These are phyloP conservation scores for Plectosphaerella plurivora DNA, from an alignment of 2,329 filamentous ascomycete genomes.

Conservation along the genomic window DNA sequence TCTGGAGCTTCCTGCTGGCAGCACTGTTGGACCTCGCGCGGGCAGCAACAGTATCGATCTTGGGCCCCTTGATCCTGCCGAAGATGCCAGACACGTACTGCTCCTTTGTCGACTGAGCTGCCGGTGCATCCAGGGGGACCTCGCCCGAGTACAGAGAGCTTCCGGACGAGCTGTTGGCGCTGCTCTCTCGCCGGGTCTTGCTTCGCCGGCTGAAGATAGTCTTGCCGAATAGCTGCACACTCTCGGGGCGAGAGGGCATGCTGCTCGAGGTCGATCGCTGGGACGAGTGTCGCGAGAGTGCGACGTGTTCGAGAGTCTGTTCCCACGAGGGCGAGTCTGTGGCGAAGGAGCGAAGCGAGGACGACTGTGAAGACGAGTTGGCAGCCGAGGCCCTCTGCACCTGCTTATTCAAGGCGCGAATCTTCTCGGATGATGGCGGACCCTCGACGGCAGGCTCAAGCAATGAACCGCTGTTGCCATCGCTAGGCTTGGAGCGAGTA, in stretches of 20 bases:
- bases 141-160: constrained; percentile 40
- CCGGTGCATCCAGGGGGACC: constrained; percentile 12
- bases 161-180: constrained; percentile 39
- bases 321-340: constrained; percentile 48
- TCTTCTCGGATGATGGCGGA: constrained; percentile 55
- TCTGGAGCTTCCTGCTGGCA: constrained; percentile 41
- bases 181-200: constrained; percentile 47
- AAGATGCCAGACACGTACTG: constrained; percentile 28
- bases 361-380: constrained; percentile 51
- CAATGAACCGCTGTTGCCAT: constrained; percentile 27
- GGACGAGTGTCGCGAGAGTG: constrained; percentile 52
- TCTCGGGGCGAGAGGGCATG: constrained; percentile 50
- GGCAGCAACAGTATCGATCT: neutral
- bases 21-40: neutral
- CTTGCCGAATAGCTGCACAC: constrained; percentile 55
- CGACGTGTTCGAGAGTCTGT: constrained; percentile 39
- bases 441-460: constrained; percentile 56
- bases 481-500: constrained; percentile 1
- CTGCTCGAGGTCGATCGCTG: constrained; percentile 49
- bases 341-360: constrained; percentile 41
- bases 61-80: constrained; percentile 1
- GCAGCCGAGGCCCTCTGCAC: constrained; percentile 49
- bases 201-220: constrained; percentile 53
- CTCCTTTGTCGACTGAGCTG: constrained; percentile 28
- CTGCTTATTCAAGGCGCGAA: constrained; percentile 55